Evolutionary conservation across 345 rosid species (phyloP), one percentile per base, ranked within the genome.

Genomic region (Pistacia atlantica): DNA sequence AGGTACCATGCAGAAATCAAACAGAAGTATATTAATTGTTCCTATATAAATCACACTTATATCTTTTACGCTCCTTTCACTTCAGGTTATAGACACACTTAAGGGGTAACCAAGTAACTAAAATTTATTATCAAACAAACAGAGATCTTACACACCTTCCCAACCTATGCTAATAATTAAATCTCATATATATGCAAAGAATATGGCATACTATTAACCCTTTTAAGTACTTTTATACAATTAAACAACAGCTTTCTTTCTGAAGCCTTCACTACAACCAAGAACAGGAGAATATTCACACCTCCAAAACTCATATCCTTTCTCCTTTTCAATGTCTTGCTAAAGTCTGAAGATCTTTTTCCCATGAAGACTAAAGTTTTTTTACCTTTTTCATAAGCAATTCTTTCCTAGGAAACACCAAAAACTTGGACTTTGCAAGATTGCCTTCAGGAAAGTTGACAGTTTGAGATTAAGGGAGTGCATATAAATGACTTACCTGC

Each of bases 401-500:
- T 14, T 38, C 31, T 20, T 66, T 12, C 31, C 52, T 66, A 10
- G 9, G 3, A 66, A 66, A 10, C 52, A 49, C 20, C n/a, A 66
- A 45, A 66, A 46, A 5, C 33, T 20, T 45, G 17, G 46, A 66
- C 31, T 8, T 45, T 10, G 45, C 69, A 48, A 62, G 57, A 57
- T 35, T 31, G 69, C 22, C 10, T 33, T 13, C 11, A 42, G n/a
- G 25, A 20, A 73, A 59, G 28, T 42, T 33, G 31, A 75, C 49
- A 67, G 38, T 46, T 48, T 49, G 28, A 65, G 18, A n/a, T 4
- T 51, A 16, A 17, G 17, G 65, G n/a, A 71, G 18, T 63, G 51
- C 5, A 42, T 72, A 77, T 56, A 48, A 65, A 4, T 69, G 42
- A 17, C 45, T 74, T 81, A 93, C 98, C 98, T 91, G 95, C 81